A percentile compares a stretch with the other conserved stretches of the same genome.
These are phyloP conservation scores for Arthroderma uncinatum DNA, from an alignment of 2,329 filamentous ascomycete species.

Conservation along the genomic window DNA sequence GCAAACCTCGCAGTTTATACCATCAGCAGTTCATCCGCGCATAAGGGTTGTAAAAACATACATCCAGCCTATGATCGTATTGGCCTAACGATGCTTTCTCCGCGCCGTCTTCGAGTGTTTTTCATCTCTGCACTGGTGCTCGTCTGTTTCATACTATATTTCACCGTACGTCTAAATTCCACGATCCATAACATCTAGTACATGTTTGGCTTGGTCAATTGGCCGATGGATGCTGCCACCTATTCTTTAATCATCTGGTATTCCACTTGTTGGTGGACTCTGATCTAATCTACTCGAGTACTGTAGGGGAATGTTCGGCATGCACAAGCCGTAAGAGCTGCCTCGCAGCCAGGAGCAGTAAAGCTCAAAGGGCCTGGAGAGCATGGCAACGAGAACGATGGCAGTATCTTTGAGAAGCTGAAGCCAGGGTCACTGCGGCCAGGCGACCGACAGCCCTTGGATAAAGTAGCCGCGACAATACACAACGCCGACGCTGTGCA, in stretches of 20 bases:
- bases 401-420: constrained; percentile 52
- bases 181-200: not conserved
- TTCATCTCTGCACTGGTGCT: constrained; percentile 53
- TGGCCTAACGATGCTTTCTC: constrained; percentile 50
- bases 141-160: constrained; percentile 60
- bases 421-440: constrained; percentile 57
- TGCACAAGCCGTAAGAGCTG: constrained; percentile 40
- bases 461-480: constrained; percentile 49
- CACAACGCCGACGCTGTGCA: constrained; percentile 29
- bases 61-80: not conserved
- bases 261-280: not conserved
- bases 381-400: constrained; percentile 44
- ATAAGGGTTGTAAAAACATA: not conserved
- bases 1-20: too few species aligned
- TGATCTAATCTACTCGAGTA: not conserved
- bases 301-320: constrained; percentile 31
- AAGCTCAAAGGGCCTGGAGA: constrained; percentile 12
- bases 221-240: too few species aligned
- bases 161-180: constrained; percentile 46
- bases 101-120: constrained; percentile 58
- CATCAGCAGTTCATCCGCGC: too few species aligned
- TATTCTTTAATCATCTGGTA: not conserved
- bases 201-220: not conserved
- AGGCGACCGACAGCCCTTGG: constrained; percentile 54
- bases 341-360: constrained; percentile 39